These are phyloP conservation scores for Candida suzukii DNA, from an alignment of 805 yeast genomes.

Conservation along the genomic window DNA sequence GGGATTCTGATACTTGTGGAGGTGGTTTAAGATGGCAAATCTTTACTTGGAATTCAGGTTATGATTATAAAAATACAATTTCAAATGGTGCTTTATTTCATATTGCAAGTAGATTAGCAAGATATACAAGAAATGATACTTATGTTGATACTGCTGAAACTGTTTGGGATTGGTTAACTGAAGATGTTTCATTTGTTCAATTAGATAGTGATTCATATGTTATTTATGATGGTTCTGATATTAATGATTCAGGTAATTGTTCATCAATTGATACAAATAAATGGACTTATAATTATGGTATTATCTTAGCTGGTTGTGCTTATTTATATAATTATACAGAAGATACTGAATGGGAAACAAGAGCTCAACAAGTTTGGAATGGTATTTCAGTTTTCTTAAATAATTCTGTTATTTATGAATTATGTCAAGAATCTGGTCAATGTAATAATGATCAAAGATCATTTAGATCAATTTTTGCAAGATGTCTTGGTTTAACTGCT, in stretches of 20 bases:
- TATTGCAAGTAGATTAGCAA: slow-evolving; percentile 74
- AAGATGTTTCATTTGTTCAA: slow-evolving; percentile 12
- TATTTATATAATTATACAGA: slow-evolving; percentile 58
- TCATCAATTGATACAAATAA: slow-evolving; percentile 38
- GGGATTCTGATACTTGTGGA: slow-evolving; percentile 58
- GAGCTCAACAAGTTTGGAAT: slow-evolving; percentile 28
- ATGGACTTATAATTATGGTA: slow-evolving; percentile 71
- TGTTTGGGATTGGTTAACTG: slow-evolving; percentile 60
- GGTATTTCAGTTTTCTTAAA: slow-evolving; percentile 41
- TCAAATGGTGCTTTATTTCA: slow-evolving; percentile 81
- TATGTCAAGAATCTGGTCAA: slow-evolving; percentile 43
- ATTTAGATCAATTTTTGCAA: slow-evolving; percentile 62
- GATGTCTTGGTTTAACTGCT: slow-evolving; percentile 55
- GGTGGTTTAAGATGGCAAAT: slow-evolving; percentile 95
- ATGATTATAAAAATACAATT: slow-evolving; percentile 80
- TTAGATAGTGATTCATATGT: slow-evolving; percentile 24
- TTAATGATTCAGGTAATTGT: slow-evolving; percentile 37
- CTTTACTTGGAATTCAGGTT: slow-evolving; percentile 82
- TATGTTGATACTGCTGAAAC: slow-evolving; percentile 69
- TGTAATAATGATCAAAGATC: slow-evolving; percentile 77
- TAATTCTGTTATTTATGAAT: slow-evolving; percentile 50
- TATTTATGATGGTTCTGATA: slow-evolving; percentile 55
- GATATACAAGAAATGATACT: slow-evolving; percentile 66
- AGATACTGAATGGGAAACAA: slow-evolving; percentile 34
- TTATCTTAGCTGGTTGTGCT: slow-evolving; percentile 61